Evolutionary conservation across 2,329 filamentous ascomycete species (phyloP).

Genomic region (Monilinia aucupariae): DNA sequence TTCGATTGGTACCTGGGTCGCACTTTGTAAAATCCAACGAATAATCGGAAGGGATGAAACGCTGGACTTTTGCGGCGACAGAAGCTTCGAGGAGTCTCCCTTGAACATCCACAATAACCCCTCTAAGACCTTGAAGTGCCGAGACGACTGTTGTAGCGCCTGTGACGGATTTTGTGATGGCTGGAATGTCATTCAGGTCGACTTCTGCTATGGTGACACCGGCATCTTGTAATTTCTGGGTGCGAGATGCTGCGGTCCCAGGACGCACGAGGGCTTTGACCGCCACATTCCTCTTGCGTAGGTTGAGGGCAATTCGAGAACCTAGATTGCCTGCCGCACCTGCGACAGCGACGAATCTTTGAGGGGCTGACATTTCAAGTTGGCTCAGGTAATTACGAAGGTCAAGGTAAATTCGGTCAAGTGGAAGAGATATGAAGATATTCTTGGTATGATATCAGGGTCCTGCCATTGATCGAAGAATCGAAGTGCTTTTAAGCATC

Average conservation of each 20-base stretch:
- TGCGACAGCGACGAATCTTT: constrained; percentile 17
- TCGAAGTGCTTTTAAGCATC: background rate
- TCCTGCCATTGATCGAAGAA: background rate
- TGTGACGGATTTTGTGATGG: constrained; percentile 8
- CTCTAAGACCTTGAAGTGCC: constrained; percentile 16
- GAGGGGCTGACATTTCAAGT: constrained; percentile 13
- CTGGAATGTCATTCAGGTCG: constrained; percentile 13
- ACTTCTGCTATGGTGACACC: constrained; percentile 16
- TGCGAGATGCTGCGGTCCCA: constrained; percentile 18
- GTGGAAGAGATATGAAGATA: background rate
- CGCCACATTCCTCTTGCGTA: constrained; percentile 18
- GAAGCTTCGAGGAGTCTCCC: constrained; percentile 44
- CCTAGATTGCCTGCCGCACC: constrained; percentile 18
- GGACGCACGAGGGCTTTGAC: constrained; percentile 19
- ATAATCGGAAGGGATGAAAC: constrained; percentile 56
- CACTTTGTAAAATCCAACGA: constrained; percentile 18
- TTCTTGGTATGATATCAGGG: background rate
- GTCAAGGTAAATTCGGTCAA: background rate
- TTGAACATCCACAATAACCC: constrained; percentile 16
- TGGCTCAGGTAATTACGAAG: background rate
- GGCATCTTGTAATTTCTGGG: constrained; percentile 13
- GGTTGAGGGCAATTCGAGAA: constrained; percentile 14
- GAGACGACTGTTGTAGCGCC: constrained; percentile 18
- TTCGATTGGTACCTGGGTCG: constrained; percentile 16
- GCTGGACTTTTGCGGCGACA: constrained; percentile 51